phyloP scores from a whole-genome alignment of 192 early-diverging fungal species.

The Podila verticillata region DNA sequence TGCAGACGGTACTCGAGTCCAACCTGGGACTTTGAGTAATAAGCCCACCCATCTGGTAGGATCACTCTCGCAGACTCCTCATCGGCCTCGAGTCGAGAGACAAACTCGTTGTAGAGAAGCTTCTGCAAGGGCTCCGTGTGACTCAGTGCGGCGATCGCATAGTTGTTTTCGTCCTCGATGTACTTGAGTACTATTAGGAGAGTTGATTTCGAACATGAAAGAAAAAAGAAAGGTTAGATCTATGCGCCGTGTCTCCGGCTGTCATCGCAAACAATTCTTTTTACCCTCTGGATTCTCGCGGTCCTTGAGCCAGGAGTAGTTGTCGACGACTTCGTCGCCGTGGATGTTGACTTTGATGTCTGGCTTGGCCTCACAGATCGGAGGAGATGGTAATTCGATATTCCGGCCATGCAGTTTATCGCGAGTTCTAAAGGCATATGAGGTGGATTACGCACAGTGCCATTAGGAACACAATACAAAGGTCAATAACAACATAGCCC shows the following conservation, averaged over 20 bases:
- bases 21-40: conserved; percentile 63
- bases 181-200: conserved; percentile 58
- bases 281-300: conserved; percentile 56
- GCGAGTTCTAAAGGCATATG: conserved; percentile 15
- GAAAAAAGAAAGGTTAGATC: too few species aligned
- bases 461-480: neutral
- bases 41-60: conserved; percentile 63
- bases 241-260: too few species aligned
- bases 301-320: conserved; percentile 64
- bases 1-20: conserved; percentile 42
- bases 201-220: neutral
- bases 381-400: conserved; percentile 39
- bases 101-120: conserved; percentile 70
- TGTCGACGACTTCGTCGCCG: conserved; percentile 64
- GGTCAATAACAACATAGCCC: neutral
- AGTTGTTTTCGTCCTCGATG: conserved; percentile 65
- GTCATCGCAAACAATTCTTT: neutral
- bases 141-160: conserved; percentile 56
- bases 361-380: conserved; percentile 25
- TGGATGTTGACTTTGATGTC: conserved; percentile 50
- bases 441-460: neutral
- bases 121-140: conserved; percentile 62
- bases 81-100: conserved; percentile 64
- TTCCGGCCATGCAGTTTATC: conserved; percentile 42
- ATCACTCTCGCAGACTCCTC: conserved; percentile 58